These are phyloP conservation scores for Magnaporthiopsis incrustans DNA, from an alignment of 2,329 filamentous ascomycete genomes.

Conservation along the genomic window DNA sequence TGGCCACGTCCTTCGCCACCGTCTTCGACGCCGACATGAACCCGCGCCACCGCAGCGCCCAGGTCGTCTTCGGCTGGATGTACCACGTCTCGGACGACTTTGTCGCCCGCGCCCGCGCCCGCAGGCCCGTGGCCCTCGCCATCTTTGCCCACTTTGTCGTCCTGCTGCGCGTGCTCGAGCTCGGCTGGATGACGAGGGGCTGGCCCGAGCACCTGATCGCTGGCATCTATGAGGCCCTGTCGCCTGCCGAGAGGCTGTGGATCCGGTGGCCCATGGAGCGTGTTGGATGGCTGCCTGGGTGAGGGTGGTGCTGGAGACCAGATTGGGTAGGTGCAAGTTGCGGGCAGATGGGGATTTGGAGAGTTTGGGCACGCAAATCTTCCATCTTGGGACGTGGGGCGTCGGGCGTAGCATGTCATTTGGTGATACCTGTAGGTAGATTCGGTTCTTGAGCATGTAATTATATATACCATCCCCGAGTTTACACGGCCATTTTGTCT, in stretches of 20 bases:
- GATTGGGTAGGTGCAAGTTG: not conserved
- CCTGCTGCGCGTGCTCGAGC: conserved; percentile 19
- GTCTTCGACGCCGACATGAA: conserved; percentile 7
- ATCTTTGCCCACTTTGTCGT: conserved; percentile 21
- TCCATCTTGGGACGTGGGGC: not conserved
- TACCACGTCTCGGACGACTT: conserved; percentile 9
- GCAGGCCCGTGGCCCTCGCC: conserved; percentile 7
- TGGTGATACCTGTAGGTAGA: not conserved
- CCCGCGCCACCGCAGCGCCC: conserved; percentile 6
- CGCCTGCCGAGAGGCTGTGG: conserved; percentile 19
- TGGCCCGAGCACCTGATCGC: conserved; percentile 20
- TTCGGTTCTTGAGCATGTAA: not conserved
- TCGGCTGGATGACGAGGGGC: conserved; percentile 22
- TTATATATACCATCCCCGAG: not conserved
- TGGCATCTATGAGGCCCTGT: conserved; percentile 20
- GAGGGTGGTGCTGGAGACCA: too few species aligned
- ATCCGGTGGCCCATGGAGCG: conserved; percentile 23
- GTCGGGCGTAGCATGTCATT: not conserved
- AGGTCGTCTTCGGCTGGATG: conserved; percentile 9
- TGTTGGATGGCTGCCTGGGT: conserved; percentile 17
- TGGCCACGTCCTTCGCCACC: conserved; percentile 5
- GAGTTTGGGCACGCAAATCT: not conserved
- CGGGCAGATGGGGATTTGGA: too few species aligned
- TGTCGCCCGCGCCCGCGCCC: conserved; percentile 1
- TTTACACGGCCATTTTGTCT: not conserved